phyloP scores from a whole-genome alignment of 225 moss, liverwort and hornwort genomes.

The Rhytidiadelphus loreus region DNA sequence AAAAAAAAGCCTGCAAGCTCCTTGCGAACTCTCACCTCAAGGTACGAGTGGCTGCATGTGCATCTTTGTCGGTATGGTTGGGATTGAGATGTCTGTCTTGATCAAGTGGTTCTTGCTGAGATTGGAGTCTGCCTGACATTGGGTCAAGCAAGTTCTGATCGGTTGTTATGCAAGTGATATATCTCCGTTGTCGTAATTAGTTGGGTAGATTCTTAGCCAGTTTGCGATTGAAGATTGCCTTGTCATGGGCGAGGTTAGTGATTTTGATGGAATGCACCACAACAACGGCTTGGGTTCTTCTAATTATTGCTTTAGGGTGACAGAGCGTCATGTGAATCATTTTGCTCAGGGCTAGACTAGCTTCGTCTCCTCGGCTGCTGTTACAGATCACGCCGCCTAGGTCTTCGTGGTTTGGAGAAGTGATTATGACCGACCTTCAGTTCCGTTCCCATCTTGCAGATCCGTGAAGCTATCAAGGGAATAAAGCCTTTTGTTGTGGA shows the following conservation, averaged over 20 bases:
- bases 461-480: not conserved
- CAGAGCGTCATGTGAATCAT: not conserved
- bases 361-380: not conserved
- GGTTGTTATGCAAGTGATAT: not conserved
- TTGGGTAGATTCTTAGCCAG: not conserved
- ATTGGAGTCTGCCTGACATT: not conserved
- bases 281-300: not conserved
- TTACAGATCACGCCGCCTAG: too few relatives aligned
- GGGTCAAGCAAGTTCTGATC: too few relatives aligned
- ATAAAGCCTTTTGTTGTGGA: fast-evolving
- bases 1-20: not conserved
- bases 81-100: not conserved
- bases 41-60: not conserved
- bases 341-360: not conserved
- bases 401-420: too few relatives aligned
- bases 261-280: not conserved
- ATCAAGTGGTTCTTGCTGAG: not conserved
- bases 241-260: not conserved
- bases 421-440: not conserved
- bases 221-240: not conserved
- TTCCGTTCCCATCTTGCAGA: not conserved
- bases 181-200: not conserved
- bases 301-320: not conserved
- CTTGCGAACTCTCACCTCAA: not conserved
- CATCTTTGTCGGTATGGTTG: not conserved